A percentile compares a stretch with the other conserved stretches of the same genome.
Conservation (phyloP, 2,329 filamentous ascomycete genomes). For the Zymoseptoria passerinii region DNA sequence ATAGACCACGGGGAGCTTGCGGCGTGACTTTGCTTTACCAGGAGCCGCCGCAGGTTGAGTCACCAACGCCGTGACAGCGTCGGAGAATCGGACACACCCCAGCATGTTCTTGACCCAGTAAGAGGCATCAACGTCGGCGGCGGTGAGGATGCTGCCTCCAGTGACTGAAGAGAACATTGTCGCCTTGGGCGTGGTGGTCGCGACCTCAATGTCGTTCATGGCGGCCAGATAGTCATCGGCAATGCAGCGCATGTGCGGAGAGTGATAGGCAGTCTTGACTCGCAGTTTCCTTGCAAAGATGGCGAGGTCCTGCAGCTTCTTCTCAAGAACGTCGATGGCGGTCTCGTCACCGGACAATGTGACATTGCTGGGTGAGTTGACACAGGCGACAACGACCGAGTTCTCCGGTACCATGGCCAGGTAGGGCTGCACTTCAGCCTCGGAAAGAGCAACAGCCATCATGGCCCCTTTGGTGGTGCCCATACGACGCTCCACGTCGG, state of each 20-base stretch:
- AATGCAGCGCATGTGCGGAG: conserved; percentile 27
- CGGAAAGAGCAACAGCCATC: conserved; percentile 25
- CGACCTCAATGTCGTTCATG: not conserved
- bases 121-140: not conserved
- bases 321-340: conserved; percentile 28
- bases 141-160: not conserved
- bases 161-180: conserved; percentile 8
- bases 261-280: conserved; percentile 39
- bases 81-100: conserved; percentile 2
- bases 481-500: not conserved
- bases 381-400: conserved; percentile 28
- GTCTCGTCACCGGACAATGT: conserved; percentile 40
- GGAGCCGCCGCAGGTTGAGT: not conserved
- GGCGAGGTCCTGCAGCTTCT: conserved; percentile 28
- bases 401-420: conserved; percentile 3
- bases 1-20: not conserved
- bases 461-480: conserved; percentile 22
- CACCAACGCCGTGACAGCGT: not conserved
- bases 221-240: conserved; percentile 6
- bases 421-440: conserved; percentile 18
- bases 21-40: not conserved
- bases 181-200: not conserved
- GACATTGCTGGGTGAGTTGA: conserved; percentile 36
- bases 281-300: conserved; percentile 35
- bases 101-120: conserved; percentile 7